A percentile compares a stretch with the other conserved stretches of the same genome.
Evolutionary conservation across 139 green algal genomes (phyloP).

Genomic region (Micractinium conductrix): DNA sequence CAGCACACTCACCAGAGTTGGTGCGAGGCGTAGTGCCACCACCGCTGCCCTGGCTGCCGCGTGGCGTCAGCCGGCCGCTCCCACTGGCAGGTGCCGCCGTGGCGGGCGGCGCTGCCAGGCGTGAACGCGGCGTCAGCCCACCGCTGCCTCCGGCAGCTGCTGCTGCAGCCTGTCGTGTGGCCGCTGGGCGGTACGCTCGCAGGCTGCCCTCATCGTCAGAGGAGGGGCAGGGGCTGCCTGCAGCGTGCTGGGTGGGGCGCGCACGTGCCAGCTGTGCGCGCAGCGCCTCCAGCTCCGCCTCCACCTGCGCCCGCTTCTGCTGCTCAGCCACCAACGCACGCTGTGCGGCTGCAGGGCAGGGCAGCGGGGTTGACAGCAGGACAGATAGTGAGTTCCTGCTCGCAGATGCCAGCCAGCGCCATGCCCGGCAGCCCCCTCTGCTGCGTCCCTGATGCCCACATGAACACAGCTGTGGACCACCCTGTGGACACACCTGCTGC

Average conservation of each 20-base stretch:
- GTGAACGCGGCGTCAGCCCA: constrained; percentile 3
- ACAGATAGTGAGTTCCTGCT: neutral
- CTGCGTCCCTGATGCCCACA: too few relatives aligned
- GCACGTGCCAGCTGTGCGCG: constrained; percentile 15
- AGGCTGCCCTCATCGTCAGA: constrained; percentile 27
- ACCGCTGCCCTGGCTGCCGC: constrained; percentile 5
- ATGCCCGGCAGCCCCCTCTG: neutral
- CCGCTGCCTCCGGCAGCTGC: neutral
- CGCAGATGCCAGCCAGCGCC: neutral
- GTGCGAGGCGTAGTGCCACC: neutral
- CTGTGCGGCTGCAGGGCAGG: neutral
- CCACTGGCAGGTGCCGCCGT: neutral
- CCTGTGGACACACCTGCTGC: constrained; percentile 7
- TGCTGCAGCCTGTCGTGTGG: neutral
- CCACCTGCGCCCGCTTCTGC: neutral
- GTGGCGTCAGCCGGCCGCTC: neutral
- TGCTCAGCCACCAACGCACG: constrained; percentile 27
- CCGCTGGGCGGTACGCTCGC: constrained; percentile 9
- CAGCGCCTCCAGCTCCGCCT: constrained; percentile 32
- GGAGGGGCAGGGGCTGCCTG: neutral
- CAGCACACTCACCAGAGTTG: neutral
- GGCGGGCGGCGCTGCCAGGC: neutral
- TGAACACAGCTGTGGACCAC: too few relatives aligned
- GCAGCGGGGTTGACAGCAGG: neutral
- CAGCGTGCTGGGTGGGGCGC: neutral